A percentile compares a stretch with the other conserved stretches of the same genome.
Evolutionary conservation across 164 flowering plant species (phyloP).

Genomic region (Magnolia sinica): DNA sequence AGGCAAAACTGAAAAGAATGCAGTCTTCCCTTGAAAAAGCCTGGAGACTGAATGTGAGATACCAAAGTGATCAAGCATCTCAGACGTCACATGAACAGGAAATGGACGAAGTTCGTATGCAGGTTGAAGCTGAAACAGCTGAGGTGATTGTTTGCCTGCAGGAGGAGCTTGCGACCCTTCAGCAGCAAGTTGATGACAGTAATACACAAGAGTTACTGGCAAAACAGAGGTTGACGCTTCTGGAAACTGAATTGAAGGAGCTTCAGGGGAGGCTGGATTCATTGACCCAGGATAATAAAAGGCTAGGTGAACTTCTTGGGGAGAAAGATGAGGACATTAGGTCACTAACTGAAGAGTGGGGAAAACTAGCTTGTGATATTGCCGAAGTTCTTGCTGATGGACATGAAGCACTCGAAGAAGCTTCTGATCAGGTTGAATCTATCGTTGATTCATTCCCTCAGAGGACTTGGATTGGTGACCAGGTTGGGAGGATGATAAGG

Average conservation of each 20-base stretch:
- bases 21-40: constrained; percentile 90
- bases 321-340: constrained; percentile 49
- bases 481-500: constrained; percentile 48
- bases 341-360: constrained; percentile 60
- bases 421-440: constrained; percentile 50
- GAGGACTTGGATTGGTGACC: constrained; percentile 61
- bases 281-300: constrained; percentile 40
- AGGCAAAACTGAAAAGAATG: constrained; percentile 61
- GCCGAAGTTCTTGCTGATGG: constrained; percentile 69
- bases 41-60: constrained; percentile 52
- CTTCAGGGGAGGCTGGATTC: constrained; percentile 33
- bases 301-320: constrained; percentile 35
- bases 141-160: constrained; percentile 91
- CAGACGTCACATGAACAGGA: constrained; percentile 66
- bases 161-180: constrained; percentile 76
- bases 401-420: constrained; percentile 53
- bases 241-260: constrained; percentile 47
- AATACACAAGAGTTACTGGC: constrained; percentile 48
- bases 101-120: constrained; percentile 74
- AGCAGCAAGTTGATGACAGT: constrained; percentile 60
- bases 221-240: constrained; percentile 25
- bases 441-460: constrained; percentile 53
- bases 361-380: constrained; percentile 48
- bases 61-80: constrained; percentile 59
- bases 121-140: constrained; percentile 96